Evolutionary conservation across 768 basidiomycete species (phyloP).

Genomic region (Brasilioporus rufonigricans): DNA sequence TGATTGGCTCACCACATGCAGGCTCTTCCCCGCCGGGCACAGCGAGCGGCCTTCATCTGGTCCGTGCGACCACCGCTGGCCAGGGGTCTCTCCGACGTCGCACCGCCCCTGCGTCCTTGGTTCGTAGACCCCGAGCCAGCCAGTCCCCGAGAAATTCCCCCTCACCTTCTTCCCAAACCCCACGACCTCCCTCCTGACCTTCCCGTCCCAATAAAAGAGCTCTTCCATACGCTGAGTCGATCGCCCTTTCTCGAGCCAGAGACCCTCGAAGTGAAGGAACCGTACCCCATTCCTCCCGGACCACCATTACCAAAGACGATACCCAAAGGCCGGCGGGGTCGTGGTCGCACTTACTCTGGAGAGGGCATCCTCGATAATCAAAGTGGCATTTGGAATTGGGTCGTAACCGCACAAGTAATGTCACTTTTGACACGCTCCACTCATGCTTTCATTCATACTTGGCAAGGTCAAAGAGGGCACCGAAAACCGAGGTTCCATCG

Average conservation of each 20-base stretch:
- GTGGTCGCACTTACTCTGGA: slow-evolving; percentile 67
- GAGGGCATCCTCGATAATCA: slow-evolving; percentile 54
- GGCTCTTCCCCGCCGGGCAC: slow-evolving; percentile 20
- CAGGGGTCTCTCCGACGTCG: slow-evolving; percentile 11
- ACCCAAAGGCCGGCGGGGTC: slow-evolving; percentile 61
- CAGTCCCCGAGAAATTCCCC: slow-evolving; percentile 21
- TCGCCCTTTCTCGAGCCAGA: slow-evolving; percentile 72
- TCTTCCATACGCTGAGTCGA: slow-evolving; percentile 53
- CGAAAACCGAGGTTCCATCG: slow-evolving; percentile 74
- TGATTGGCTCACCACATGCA: slow-evolving; percentile 14
- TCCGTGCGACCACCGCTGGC: too few species aligned
- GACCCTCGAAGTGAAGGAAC: slow-evolving; percentile 51
- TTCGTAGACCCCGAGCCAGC: slow-evolving; percentile 54
- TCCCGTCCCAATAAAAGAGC: slow-evolving; percentile 49
- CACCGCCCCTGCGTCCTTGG: slow-evolving; percentile 50
- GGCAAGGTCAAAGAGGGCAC: slow-evolving; percentile 79
- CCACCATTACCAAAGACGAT: slow-evolving; percentile 55
- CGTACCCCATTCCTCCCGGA: slow-evolving; percentile 49
- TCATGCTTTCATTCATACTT: not conserved
- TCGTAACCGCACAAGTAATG: slow-evolving; percentile 67
- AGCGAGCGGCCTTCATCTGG: too few species aligned
- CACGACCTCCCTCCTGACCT: slow-evolving; percentile 46
- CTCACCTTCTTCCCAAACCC: slow-evolving; percentile 27
- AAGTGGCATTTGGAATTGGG: slow-evolving; percentile 73
- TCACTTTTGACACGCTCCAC: not conserved